Base-by-base conservation (phyloP, 164 flowering plant genomes). In the Aristolochia fimbriata region DNA sequence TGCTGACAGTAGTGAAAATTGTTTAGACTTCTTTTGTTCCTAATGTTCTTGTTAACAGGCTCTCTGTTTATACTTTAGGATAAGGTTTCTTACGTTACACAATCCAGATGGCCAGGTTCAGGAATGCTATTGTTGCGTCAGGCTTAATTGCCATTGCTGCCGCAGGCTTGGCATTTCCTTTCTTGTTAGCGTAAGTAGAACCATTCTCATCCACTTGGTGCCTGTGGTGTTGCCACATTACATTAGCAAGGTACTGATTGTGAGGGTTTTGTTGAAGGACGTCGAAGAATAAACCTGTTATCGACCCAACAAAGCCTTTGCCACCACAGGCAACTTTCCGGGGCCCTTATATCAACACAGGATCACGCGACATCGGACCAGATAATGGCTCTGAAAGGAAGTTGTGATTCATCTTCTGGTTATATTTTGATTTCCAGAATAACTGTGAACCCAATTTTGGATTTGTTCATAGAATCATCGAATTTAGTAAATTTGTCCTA, bases 241-340 rank as follows among this genome's bases (percentile, higher is more conserved):
- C 13, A 13, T 20, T 16, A 9, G 41, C 53, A 16, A 2, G 19
- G 43, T 24, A 22, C 14, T 41, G 17, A 16, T 4, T 16, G 15
- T 43, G 31, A 14, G 13, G 23, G 21, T 62, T 43, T 51, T 71
- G 12, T 27, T 74, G 23, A 71, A 91, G 91, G 75, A 81, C 92
- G 41, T 71, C 83, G 16, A 81, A 57, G 70, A 48, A 48, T 21
- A 71, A 69, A 66, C 97, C 97, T 48, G 80, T 88, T 27, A 90
- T 93, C 47, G 96, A 94, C 66, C 77, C 97, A 14, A 74, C 99
- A 65, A 94, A 91, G 73, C 83, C 96, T 1, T 71, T 94, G 22
- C 95, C 97, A 21, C 96, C 97, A 0, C 99, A 88, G 69, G 97
- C 97, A 24, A 91, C 95, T 52, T 88, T 83, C 33, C 80, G 96